phyloP scores from a whole-genome alignment of 2,329 filamentous ascomycete genomes.

The Fusarium metavorans region DNA sequence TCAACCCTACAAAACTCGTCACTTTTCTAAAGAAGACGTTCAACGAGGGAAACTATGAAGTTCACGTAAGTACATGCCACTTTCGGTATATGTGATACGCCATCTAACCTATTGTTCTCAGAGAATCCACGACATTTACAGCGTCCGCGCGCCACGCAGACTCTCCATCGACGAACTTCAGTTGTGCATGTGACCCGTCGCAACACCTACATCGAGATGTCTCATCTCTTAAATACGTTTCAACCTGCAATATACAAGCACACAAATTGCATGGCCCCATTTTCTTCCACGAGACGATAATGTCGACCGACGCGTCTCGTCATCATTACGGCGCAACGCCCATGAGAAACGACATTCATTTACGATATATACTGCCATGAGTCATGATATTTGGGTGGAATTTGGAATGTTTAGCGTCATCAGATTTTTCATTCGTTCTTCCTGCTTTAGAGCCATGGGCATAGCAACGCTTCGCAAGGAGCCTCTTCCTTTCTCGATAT shows the following conservation, averaged over 20 bases:
- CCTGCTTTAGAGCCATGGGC: not conserved
- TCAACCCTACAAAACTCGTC: conserved; percentile 5
- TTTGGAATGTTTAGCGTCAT: not conserved
- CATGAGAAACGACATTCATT: not conserved
- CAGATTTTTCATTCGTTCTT: not conserved
- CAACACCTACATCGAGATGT: not conserved
- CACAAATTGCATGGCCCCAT: not conserved
- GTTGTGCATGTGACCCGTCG: not conserved
- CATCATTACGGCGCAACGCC: not conserved
- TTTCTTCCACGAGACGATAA: not conserved
- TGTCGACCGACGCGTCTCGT: not conserved
- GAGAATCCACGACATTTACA: conserved; percentile 15
- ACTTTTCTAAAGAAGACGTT: not conserved
- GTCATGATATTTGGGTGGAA: not conserved
- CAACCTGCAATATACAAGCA: not conserved
- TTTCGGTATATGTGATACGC: not conserved
- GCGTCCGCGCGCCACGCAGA: conserved; percentile 5
- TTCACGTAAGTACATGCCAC: not conserved
- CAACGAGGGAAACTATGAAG: conserved; percentile 8
- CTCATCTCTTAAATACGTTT: not conserved
- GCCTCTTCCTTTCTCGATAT: not conserved
- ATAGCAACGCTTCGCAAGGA: not conserved
- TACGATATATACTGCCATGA: not conserved
- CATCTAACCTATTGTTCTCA: not conserved
- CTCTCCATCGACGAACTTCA: conserved; percentile 4